Evolutionary conservation across 371 early-diverging fungal genomes (phyloP).

Genomic region (Mortierella sp.): DNA sequence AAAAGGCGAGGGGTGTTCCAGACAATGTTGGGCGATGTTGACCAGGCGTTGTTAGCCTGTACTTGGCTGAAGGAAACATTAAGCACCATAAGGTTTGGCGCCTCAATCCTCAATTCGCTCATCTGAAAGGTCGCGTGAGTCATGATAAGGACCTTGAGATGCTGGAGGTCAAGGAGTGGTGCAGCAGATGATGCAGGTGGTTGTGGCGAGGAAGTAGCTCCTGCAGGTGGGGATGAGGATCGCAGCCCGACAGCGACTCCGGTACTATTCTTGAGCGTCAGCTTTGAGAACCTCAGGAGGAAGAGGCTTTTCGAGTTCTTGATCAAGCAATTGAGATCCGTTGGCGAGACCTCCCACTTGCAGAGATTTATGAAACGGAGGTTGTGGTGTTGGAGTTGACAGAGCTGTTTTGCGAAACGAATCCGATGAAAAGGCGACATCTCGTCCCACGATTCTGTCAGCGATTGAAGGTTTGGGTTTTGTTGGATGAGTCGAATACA

Average conservation of each 20-base stretch:
- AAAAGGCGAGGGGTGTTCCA: constrained; percentile 35
- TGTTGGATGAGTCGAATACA: constrained; percentile 31
- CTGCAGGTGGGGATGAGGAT: neutral
- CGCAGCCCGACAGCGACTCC: neutral
- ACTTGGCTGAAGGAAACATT: constrained; percentile 31
- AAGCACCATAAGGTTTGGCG: constrained; percentile 17
- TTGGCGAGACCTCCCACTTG: constrained; percentile 30
- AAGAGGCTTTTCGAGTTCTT: constrained; percentile 23
- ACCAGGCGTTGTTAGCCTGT: neutral
- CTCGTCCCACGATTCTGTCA: constrained; percentile 41
- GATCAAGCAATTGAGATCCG: constrained; percentile 29
- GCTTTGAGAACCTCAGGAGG: constrained; percentile 24
- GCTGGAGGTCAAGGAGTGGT: constrained; percentile 19
- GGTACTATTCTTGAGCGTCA: constrained; percentile 20
- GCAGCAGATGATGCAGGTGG: neutral
- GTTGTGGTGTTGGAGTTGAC: constrained; percentile 2
- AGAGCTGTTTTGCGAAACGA: constrained; percentile 30
- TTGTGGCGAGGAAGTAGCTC: neutral
- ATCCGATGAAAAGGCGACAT: constrained; percentile 40
- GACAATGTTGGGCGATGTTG: constrained; percentile 13
- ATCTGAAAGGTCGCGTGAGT: constrained; percentile 20
- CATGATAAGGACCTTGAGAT: constrained; percentile 25
- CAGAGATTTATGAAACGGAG: constrained; percentile 24
- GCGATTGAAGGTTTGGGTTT: constrained; percentile 24
- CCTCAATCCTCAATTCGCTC: constrained; percentile 23